Conservation (phyloP, 78 protist genomes). For the Isochrysis galbana region DNA sequence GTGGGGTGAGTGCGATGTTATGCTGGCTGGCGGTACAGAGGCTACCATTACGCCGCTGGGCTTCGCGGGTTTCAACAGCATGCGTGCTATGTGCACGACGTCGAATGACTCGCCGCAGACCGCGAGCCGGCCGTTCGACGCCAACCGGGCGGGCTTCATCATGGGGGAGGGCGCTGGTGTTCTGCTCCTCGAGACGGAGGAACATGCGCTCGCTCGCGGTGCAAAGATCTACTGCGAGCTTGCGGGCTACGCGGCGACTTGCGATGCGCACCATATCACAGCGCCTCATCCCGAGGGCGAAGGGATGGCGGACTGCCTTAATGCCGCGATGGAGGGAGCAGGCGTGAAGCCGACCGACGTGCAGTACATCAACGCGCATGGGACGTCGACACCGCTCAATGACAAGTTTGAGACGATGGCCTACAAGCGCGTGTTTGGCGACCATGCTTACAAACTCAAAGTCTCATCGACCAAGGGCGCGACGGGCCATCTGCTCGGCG, state of each 20-base stretch:
- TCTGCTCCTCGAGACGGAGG: constrained; percentile 21
- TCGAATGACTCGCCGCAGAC: neutral
- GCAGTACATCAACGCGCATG: constrained; percentile 38
- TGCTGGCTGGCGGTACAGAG: constrained; percentile 31
- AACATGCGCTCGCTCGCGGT: constrained; percentile 25
- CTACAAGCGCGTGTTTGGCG: neutral
- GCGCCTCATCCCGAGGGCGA: constrained; percentile 39
- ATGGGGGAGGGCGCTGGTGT: neutral
- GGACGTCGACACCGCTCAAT: constrained; percentile 34
- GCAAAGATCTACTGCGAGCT: constrained; percentile 37
- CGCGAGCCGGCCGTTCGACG: constrained; percentile 30
- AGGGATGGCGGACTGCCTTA: neutral
- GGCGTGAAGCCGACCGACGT: neutral
- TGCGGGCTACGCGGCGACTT: constrained; percentile 26
- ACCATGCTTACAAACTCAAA: neutral
- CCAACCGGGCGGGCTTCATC: neutral
- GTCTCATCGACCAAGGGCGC: constrained; percentile 22
- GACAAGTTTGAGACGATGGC: constrained; percentile 46
- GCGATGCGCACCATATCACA: constrained; percentile 49
- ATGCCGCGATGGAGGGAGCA: neutral
- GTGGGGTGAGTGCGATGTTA: neutral
- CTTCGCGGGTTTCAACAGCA: constrained; percentile 21
- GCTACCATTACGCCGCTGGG: constrained; percentile 37
- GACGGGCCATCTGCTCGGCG: constrained; percentile 30
- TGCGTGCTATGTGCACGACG: constrained; percentile 30